Percentiles rank a stretch among this genome's conserved stretches.
Evolutionary conservation across 1,284 basidiomycete species (phyloP).

Genomic region (Trichosporon sp.): DNA sequence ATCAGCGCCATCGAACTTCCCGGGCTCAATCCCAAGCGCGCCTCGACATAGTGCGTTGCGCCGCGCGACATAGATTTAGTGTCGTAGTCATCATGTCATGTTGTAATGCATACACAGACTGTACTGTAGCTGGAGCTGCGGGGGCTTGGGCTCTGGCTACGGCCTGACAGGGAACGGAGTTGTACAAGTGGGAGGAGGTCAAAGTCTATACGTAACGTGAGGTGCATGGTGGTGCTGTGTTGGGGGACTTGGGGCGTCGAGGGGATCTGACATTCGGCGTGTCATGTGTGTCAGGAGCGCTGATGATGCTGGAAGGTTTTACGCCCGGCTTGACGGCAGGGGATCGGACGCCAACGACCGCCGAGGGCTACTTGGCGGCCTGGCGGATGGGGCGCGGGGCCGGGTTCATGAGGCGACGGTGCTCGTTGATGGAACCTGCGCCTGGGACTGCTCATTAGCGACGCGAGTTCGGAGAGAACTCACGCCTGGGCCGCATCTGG

Average conservation of each 20-base stretch:
- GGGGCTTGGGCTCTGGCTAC: too few relatives aligned
- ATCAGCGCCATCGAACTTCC: constrained; percentile 6
- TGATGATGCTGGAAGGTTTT: too few relatives aligned
- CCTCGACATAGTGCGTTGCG: not conserved
- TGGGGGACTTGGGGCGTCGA: not conserved
- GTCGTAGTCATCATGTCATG: not conserved
- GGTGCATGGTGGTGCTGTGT: not conserved
- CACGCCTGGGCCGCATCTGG: not conserved
- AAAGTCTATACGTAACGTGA: not conserved
- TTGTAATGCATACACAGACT: constrained; percentile 18
- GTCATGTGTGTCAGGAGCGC: too few relatives aligned
- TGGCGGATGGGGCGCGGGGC: not conserved
- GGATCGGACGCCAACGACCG: not conserved
- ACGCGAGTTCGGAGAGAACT: not conserved
- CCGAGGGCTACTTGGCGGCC: not conserved
- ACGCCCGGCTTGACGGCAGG: too few relatives aligned
- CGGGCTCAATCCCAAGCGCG: not conserved
- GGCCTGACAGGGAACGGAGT: not conserved
- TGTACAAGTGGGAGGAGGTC: not conserved
- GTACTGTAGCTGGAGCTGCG: too few relatives aligned
- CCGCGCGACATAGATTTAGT: too few relatives aligned
- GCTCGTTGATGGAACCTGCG: not conserved
- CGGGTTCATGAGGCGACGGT: not conserved
- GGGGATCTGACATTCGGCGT: too few relatives aligned
- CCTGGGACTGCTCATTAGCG: not conserved